A percentile compares a stretch with the other conserved stretches of the same genome.
phyloP scores from a whole-genome alignment of 2,329 filamentous ascomycete genomes.

The Verticillium zaregamsianum region DNA sequence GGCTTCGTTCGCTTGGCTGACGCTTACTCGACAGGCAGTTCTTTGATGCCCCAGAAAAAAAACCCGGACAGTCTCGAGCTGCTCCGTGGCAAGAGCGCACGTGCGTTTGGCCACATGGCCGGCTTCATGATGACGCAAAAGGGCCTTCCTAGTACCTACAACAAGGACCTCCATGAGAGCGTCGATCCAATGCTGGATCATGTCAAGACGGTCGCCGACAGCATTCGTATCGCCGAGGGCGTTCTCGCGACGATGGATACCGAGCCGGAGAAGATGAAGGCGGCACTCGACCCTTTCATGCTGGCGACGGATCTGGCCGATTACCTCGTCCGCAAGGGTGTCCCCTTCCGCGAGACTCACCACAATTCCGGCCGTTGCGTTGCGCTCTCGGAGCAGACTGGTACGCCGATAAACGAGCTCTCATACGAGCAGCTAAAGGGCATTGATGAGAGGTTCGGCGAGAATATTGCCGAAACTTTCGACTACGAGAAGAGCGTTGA shows the following conservation, averaged over 20 bases:
- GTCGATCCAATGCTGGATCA: conserved; percentile 83
- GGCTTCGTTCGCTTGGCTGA: conserved; percentile 73
- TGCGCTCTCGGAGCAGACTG: conserved; percentile 60
- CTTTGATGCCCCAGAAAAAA: conserved; percentile 81
- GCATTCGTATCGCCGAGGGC: conserved; percentile 76
- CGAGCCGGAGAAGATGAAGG: conserved; percentile 71
- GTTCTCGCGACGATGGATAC: conserved; percentile 70
- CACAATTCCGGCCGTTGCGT: conserved; percentile 72
- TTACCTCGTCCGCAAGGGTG: conserved; percentile 59
- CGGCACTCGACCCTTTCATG: conserved; percentile 78
- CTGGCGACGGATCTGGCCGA: conserved; percentile 69
- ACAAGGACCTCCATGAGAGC: conserved; percentile 89
- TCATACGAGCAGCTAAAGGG: conserved; percentile 61
- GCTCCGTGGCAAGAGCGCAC: conserved; percentile 70
- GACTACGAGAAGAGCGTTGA: conserved; percentile 83
- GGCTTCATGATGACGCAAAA: conserved; percentile 70
- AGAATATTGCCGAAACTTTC: conserved; percentile 67
- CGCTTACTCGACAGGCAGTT: conserved; percentile 73
- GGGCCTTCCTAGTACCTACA: conserved; percentile 77
- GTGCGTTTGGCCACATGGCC: conserved; percentile 76
- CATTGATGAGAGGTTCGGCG: conserved; percentile 65
- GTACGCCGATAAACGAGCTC: conserved; percentile 66
- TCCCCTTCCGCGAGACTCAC: conserved; percentile 77
- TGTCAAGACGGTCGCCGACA: conserved; percentile 77
- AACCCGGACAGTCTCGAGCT: conserved; percentile 71